Conservation (phyloP, 2,329 filamentous ascomycete species). For the Domatiomyces catenatus region DNA sequence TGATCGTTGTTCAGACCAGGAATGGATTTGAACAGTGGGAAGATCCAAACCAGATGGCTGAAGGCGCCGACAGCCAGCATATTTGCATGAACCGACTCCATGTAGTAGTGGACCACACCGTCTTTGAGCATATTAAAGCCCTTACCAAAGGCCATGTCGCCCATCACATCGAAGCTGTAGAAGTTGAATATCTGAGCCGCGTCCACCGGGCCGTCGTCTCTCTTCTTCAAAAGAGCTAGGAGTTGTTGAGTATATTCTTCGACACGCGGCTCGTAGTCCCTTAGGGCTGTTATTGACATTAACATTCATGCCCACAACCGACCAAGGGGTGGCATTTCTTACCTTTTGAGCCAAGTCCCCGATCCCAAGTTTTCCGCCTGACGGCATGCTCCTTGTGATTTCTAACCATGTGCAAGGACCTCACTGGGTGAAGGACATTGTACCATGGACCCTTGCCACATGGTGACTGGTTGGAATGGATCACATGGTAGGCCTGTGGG, state of each 20-base stretch:
- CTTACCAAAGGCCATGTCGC: slow-evolving; percentile 22
- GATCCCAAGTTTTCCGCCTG: slow-evolving; percentile 27
- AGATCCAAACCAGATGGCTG: slow-evolving; percentile 14
- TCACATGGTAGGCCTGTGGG: slow-evolving; percentile 20
- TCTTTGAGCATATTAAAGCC: slow-evolving; percentile 21
- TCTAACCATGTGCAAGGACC: slow-evolving; percentile 26
- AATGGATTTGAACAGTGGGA: slow-evolving; percentile 15
- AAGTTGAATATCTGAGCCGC: slow-evolving; percentile 25
- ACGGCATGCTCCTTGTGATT: slow-evolving; percentile 24
- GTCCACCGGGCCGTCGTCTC: slow-evolving; percentile 19
- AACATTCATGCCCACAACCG: neutral
- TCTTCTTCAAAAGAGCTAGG: slow-evolving; percentile 19
- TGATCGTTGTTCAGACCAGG: slow-evolving; percentile 16
- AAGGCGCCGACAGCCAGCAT: slow-evolving; percentile 12
- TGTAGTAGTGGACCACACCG: slow-evolving; percentile 22
- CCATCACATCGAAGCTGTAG: slow-evolving; percentile 24
- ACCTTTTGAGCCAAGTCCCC: slow-evolving; percentile 17
- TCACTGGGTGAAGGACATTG: slow-evolving; percentile 20
- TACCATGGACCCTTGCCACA: slow-evolving; percentile 31
- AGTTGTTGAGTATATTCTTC: slow-evolving; percentile 24
- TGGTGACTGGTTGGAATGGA: slow-evolving; percentile 25
- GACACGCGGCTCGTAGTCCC: slow-evolving; percentile 28
- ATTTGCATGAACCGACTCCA: slow-evolving; percentile 23
- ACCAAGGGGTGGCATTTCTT: neutral
- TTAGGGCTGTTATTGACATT: slow-evolving; percentile 26